Base-by-base conservation (phyloP, 2,329 filamentous ascomycete species). In the Myriosclerotinia scirpicola region DNA sequence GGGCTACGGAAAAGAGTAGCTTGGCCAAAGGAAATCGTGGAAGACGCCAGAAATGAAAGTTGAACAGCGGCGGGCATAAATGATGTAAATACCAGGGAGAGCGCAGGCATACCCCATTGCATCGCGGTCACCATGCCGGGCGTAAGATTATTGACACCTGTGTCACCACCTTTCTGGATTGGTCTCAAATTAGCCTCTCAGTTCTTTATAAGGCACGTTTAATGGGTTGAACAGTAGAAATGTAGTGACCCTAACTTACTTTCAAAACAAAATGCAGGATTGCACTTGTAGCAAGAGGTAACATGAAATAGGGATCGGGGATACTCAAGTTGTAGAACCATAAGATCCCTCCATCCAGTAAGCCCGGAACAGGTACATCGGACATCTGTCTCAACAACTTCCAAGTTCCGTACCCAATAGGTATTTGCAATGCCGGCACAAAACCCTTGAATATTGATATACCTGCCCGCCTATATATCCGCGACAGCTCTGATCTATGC, bases 271-370 rank as follows among this genome's bases (percentile, higher is more conserved):
- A 61, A 86, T 83, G 38, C 81, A 71, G 71, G 83, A 85, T 77
- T 90, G 83, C 64, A 86, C 87, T 83, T 3, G 87, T 86, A 1
- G 83, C 67, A 3, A 86, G 69, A 1, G 95, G 95, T 42, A 98
- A 80, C 52, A 95, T 77, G 72, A 86, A 94, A 73, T 83, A 89
- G 0, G 95, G 94, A 77, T 99, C 95, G 2, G 85, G 77, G 30
- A 87, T 75, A 0, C 92, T 89, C 69, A 99, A 78, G 77, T 98
- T 90, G 1, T 81, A 79, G 71, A 98, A 85, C 95, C 95, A 99
- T 52, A 88, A 79, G 46, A 88, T 79, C 3, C 91, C 89, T 42
- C 90, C 91, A 1, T 79, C 80, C 72, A 91, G 85, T 70, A 98
- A 78, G 0, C 87, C 89, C 0, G 94, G 94, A 6, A 97, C 92